These are phyloP conservation scores for Ophiostoma tasmaniense DNA, from an alignment of 2,329 filamentous ascomycete species.

Conservation along the genomic window DNA sequence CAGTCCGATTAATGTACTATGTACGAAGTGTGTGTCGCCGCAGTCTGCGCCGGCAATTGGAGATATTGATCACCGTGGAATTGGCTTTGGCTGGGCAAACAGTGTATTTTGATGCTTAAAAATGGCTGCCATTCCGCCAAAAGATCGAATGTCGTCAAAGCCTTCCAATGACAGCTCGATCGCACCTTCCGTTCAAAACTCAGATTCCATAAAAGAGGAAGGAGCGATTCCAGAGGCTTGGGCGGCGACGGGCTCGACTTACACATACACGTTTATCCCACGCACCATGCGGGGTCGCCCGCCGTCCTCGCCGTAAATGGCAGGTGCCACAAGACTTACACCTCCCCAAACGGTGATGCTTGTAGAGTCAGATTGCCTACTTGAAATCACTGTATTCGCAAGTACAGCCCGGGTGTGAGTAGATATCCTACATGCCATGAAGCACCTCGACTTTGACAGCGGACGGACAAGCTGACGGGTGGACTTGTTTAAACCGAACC, in stretches of 20 bases:
- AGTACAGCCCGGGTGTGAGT: not conserved
- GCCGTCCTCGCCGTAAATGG: not conserved
- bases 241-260: not conserved
- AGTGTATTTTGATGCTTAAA: not conserved
- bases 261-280: slow-evolving; percentile 4
- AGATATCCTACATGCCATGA: not conserved
- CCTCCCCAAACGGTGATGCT: not conserved
- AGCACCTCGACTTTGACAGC: not conserved
- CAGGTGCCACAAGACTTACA: not conserved
- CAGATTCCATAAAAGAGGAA: not conserved
- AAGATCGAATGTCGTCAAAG: not conserved
- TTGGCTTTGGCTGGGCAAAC: not conserved
- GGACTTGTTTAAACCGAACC: slow-evolving; percentile 13
- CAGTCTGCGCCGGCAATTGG: not conserved
- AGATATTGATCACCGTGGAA: not conserved
- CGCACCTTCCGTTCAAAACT: not conserved
- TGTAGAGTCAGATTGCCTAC: not conserved
- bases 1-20: not conserved
- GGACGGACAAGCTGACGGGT: slow-evolving; percentile 9
- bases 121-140: not conserved
- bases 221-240: not conserved
- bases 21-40: too few species aligned
- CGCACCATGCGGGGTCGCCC: not conserved
- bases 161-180: not conserved
- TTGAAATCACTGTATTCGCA: not conserved